Base-by-base conservation (phyloP, 129 eudicot genomes). In the Escallonia rubra region DNA sequence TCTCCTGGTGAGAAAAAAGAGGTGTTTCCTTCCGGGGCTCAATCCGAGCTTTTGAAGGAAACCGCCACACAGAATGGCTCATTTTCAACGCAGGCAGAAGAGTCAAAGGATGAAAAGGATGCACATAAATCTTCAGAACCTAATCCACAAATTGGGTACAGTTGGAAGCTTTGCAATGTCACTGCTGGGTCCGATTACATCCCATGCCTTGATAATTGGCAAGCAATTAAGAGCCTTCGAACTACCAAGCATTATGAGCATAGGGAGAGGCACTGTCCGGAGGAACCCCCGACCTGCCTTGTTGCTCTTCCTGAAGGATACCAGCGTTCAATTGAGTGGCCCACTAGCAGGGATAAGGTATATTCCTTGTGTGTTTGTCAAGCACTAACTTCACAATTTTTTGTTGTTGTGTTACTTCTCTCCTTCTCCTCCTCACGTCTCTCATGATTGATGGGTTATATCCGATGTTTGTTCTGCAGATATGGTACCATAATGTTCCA, bases 241-340 rank as follows among this genome's bases (percentile, higher is more conserved):
- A 70, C 23, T 55, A 84, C 85, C 38, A 7, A 15, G 51, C 89
- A 84, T 59, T 84, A 65, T 58, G 86, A 84, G 72, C 89, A 84
- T 74, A 68, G 85, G 57, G 89, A 84, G 61, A 80, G 89, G 53
- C 89, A 84, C 46, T 84, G 89, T 64, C 89, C 89, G 2, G 72
- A 64, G 14, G 78, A 80, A 49, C 71, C 89, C 11, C 89, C 89
- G 5, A 84, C 86, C 12, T 84, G 89, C 71, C 65, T 84, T 41
- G 79, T 84, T 49, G 70, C 83, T 5, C 64, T 77, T 67, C 89
- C 86, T 41, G 58, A 71, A 64, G 80, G 82, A 15, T 84, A 84
- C 76, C 79, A 67, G 65, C 72, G 55, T 49, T 72, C 83, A 43
- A 72, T 84, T 67, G 67, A 63, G 68, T 84, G 89, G 89, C 86